A percentile compares a stretch with the other conserved stretches of the same genome.
Conservation (phyloP, 2,329 filamentous ascomycete species). For the Fusarium mundagurra region DNA sequence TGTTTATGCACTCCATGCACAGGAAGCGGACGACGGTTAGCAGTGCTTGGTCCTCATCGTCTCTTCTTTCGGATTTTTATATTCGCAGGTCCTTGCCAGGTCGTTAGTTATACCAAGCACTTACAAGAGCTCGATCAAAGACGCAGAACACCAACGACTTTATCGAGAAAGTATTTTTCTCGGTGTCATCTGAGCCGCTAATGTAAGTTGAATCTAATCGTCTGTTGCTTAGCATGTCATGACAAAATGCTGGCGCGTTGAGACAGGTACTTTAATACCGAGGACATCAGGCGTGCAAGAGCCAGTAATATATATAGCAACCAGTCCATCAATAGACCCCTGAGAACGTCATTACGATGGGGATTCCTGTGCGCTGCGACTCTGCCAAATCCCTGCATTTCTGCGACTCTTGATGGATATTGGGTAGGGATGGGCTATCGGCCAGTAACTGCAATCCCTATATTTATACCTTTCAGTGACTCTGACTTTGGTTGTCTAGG, state of each 20-base stretch:
- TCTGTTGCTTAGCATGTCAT: too few relatives aligned
- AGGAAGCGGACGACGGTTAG: not conserved
- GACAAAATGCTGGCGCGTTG: not conserved
- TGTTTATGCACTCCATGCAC: too few relatives aligned
- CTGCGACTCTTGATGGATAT: accelerated
- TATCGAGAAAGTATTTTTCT: not conserved
- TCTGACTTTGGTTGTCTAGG: not conserved
- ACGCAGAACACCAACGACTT: not conserved
- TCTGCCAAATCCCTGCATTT: not conserved
- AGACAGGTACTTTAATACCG: not conserved
- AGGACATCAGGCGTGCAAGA: accelerated
- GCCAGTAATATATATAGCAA: not conserved
- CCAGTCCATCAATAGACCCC: not conserved
- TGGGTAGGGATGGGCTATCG: accelerated
- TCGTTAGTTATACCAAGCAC: too few relatives aligned
- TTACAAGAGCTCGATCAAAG: not conserved
- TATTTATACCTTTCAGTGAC: not conserved
- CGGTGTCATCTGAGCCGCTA: accelerated
- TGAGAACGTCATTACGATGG: not conserved
- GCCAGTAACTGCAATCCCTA: not conserved
- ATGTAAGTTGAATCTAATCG: not conserved
- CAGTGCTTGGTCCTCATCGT: not conserved
- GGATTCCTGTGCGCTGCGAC: not conserved
- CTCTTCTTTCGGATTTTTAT: not conserved
- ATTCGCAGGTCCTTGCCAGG: not conserved